These are phyloP conservation scores for Wolfiporia cocos DNA, from an alignment of 1,284 basidiomycete species.

Conservation along the genomic window DNA sequence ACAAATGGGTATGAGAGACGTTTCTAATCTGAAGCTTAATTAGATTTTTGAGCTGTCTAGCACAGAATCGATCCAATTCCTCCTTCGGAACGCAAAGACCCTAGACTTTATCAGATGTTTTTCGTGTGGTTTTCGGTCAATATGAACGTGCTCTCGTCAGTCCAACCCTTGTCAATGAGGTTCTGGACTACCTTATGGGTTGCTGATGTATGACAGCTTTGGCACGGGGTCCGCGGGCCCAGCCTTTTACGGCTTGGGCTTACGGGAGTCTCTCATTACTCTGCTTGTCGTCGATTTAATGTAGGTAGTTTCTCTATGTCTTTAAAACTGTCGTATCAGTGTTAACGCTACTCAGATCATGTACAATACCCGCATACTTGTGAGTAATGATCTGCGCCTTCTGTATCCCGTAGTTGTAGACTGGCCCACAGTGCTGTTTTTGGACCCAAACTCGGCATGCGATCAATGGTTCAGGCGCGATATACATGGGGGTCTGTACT, in stretches of 20 bases:
- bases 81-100: conserved; percentile 27
- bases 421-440: conserved; percentile 41
- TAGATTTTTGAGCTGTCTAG: background rate
- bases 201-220: conserved; percentile 33
- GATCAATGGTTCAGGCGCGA: conserved; percentile 60
- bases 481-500: conserved; percentile 43
- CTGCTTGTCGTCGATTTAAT: conserved; percentile 50
- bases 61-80: conserved; percentile 29
- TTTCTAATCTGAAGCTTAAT: background rate
- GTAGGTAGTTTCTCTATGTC: conserved; percentile 27
- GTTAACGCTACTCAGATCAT: conserved; percentile 16
- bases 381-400: conserved; percentile 24
- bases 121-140: conserved; percentile 42
- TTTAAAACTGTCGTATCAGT: background rate
- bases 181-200: background rate
- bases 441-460: conserved; percentile 55
- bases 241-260: conserved; percentile 49
- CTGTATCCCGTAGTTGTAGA: background rate
- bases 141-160: conserved; percentile 51
- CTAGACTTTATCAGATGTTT: conserved; percentile 32
- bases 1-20: conserved; percentile 22
- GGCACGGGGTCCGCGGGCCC: conserved; percentile 55
- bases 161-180: background rate
- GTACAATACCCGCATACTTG: conserved; percentile 45
- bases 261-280: conserved; percentile 43